Evolutionary conservation across 768 basidiomycete species (phyloP).

Genomic region (Suillus variegatus): DNA sequence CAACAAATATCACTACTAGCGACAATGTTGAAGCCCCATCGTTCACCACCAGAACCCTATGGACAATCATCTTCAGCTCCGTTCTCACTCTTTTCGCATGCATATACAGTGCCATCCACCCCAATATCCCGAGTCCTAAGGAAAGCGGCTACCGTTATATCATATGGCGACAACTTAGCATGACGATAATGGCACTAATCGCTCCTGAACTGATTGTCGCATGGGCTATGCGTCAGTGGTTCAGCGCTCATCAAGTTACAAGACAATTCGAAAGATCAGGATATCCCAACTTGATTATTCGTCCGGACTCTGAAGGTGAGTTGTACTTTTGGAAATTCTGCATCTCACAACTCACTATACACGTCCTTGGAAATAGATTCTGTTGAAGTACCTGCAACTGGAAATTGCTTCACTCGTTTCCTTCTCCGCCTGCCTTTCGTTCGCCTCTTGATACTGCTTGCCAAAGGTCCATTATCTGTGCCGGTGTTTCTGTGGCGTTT

Average conservation of each 20-base stretch:
- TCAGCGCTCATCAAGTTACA: conserved; percentile 9
- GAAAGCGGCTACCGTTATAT: neutral
- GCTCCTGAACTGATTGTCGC: neutral
- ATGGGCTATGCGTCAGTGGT: conserved; percentile 22
- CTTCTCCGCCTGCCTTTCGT: no score
- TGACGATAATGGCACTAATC: neutral
- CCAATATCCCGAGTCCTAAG: conserved; percentile 20
- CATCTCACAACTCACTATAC: neutral
- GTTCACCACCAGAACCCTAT: conserved; percentile 20
- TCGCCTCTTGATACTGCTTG: neutral
- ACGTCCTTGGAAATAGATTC: neutral
- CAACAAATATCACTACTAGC: neutral
- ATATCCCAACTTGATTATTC: neutral
- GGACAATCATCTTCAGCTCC: conserved; percentile 15
- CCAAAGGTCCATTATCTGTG: neutral
- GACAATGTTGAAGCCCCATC: neutral
- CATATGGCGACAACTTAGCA: neutral
- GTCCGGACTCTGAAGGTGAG: neutral
- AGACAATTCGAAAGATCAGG: neutral
- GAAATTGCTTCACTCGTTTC: neutral
- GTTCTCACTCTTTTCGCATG: conserved; percentile 26
- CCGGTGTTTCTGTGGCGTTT: neutral
- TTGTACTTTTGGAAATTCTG: neutral
- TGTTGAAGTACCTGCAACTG: neutral
- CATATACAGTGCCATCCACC: conserved; percentile 28